A percentile compares a stretch with the other conserved stretches of the same genome.
Evolutionary conservation across 176 grass and related monocot genomes (phyloP).

Genomic region (Pontederia paniculata): DNA sequence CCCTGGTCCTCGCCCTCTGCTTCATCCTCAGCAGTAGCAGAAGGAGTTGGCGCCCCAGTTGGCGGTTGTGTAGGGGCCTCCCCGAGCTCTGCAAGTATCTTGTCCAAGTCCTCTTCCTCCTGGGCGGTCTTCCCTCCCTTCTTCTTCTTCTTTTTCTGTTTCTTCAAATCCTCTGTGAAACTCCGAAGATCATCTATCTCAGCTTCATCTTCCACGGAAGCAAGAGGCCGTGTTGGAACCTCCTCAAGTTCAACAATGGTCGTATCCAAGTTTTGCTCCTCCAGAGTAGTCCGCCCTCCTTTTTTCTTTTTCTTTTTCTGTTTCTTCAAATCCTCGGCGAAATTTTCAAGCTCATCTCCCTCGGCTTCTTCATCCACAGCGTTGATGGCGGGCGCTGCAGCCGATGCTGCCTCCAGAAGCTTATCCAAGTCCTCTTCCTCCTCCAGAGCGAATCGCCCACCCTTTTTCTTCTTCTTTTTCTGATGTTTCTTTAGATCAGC

Average conservation of each 20-base stretch:
- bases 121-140: conserved; percentile 46
- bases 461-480: conserved; percentile 20
- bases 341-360: conserved; percentile 4
- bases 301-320: conserved; percentile 97
- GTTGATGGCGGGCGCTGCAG: not conserved
- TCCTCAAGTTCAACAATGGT: conserved; percentile 49
- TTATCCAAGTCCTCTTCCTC: conserved; percentile 44
- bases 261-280: conserved; percentile 89
- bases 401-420: not conserved
- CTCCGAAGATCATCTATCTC: conserved; percentile 13
- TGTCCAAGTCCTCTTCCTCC: conserved; percentile 92
- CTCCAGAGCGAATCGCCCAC: conserved; percentile 33
- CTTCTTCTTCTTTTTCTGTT: conserved; percentile 96
- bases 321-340: conserved; percentile 44
- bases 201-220: conserved; percentile 30
- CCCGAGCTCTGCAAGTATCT: conserved; percentile 59
- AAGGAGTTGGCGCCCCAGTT: not conserved
- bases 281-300: conserved; percentile 43
- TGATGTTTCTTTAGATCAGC: conserved; percentile 13
- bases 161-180: conserved; percentile 38
- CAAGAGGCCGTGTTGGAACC: conserved; percentile 8
- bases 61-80: conserved; percentile 8
- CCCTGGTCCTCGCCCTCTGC: conserved; percentile 28
- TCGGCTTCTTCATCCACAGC: conserved; percentile 17
- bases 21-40: conserved; percentile 15